These are phyloP conservation scores for Glomus cerebriforme DNA, from an alignment of 192 early-diverging fungal species.

Conservation along the genomic window DNA sequence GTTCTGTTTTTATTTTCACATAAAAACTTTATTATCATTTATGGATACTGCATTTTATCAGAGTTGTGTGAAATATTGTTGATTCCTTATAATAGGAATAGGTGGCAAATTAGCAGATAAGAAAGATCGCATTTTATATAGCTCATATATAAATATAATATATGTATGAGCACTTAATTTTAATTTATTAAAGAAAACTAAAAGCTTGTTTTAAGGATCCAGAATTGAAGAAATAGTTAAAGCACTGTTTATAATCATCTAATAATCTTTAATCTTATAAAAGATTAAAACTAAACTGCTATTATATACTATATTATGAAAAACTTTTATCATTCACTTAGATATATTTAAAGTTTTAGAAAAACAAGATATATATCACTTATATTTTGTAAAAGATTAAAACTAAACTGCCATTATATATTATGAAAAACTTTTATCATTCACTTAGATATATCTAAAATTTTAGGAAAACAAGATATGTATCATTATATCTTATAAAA, in stretches of 20 bases:
- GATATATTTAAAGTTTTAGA: no score
- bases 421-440: no score
- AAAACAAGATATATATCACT: no score
- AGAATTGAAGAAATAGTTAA: neutral
- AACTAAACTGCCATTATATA: neutral
- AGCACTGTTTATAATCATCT: neutral
- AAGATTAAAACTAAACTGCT: neutral
- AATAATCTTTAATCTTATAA: neutral
- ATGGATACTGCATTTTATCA: neutral
- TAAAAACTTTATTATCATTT: neutral
- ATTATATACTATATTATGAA: neutral
- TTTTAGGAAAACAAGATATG: no score
- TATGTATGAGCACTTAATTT: no score
- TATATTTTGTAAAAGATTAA: no score
- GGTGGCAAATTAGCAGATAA: neutral
- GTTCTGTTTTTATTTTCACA: neutral
- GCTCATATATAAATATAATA: neutral
- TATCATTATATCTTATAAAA: no score
- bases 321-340: no score
- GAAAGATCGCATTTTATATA: neutral
- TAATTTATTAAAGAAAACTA: no score
- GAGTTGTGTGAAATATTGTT: neutral
- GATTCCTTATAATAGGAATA: neutral
- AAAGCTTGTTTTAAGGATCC: no score
- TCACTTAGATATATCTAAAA: no score